A percentile compares a stretch with the other conserved stretches of the same genome.
Conservation (phyloP, 1,139 yeast genomes). For the Magnusiomyces fungicola region DNA sequence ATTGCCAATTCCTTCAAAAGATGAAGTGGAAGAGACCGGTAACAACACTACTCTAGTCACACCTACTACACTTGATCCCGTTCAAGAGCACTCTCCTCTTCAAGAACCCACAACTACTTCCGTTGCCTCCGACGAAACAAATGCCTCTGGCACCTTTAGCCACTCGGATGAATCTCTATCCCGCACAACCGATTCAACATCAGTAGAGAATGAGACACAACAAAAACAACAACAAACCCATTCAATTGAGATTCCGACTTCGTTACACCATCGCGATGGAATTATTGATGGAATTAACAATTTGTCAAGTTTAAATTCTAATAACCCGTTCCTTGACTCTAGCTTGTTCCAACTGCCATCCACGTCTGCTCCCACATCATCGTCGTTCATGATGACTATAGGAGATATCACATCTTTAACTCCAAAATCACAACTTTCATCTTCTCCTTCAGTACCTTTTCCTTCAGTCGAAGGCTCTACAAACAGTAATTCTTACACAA, state of each 20-base stretch:
- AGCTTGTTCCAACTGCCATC: neutral
- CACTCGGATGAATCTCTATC: neutral
- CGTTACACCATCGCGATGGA: no score
- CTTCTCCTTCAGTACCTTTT: conserved; percentile 9
- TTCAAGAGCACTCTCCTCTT: neutral
- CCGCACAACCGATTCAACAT: neutral
- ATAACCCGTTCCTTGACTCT: neutral
- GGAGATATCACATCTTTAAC: neutral
- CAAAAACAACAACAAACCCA: neutral
- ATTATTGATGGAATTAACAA: no score
- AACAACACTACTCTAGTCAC: neutral
- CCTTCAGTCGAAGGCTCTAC: conserved; percentile 6
- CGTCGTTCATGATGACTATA: conserved; percentile 2
- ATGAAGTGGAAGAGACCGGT: neutral
- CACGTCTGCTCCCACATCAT: conserved; percentile 8
- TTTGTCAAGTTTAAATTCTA: neutral
- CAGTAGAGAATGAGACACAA: neutral
- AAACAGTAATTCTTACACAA: neutral
- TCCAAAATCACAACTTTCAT: neutral
- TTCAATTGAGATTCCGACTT: neutral
- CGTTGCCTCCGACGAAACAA: neutral
- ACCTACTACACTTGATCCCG: neutral
- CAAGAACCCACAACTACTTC: neutral
- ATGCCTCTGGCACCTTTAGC: neutral
- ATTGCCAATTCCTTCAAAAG: conserved; percentile 22